Percentiles rank a stretch among this genome's conserved stretches.
Evolutionary conservation across 2,329 filamentous ascomycete species (phyloP).

Genomic region (Thielaviopsis euricoi): DNA sequence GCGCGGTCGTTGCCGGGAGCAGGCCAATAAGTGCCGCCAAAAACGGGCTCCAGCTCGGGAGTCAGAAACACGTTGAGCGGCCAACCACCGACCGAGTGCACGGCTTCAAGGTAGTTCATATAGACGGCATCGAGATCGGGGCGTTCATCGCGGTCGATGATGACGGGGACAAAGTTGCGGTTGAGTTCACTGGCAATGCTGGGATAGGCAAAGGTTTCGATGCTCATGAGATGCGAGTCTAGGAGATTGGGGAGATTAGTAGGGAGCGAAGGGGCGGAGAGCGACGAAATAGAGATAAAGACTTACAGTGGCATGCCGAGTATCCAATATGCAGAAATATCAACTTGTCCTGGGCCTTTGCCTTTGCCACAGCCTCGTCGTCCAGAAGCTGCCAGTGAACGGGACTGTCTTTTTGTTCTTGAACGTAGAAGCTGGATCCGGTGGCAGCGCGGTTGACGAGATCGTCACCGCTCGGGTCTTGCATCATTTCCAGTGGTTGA

Average conservation of each 20-base stretch:
- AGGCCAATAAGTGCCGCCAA: slow-evolving; percentile 93
- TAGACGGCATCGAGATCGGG: slow-evolving; percentile 92
- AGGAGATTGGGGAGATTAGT: slow-evolving; percentile 12
- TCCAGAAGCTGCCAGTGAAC: slow-evolving; percentile 89
- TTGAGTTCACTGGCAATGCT: slow-evolving; percentile 74
- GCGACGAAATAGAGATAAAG: slow-evolving; percentile 7
- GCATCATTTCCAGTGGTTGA: not conserved
- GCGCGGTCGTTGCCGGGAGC: slow-evolving; percentile 41
- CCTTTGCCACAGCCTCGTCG: slow-evolving; percentile 57
- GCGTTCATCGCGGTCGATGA: slow-evolving; percentile 84
- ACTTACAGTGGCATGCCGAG: slow-evolving; percentile 82
- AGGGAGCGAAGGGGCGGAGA: not conserved
- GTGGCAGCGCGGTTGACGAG: slow-evolving; percentile 20
- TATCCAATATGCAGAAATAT: slow-evolving; percentile 94
- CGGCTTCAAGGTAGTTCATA: slow-evolving; percentile 95
- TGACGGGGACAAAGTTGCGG: slow-evolving; percentile 72
- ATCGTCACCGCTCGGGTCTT: not conserved
- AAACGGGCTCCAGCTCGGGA: slow-evolving; percentile 80
- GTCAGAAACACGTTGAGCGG: slow-evolving; percentile 95
- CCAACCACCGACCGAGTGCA: slow-evolving; percentile 81
- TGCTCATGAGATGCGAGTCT: slow-evolving; percentile 83
- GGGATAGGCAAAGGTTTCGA: slow-evolving; percentile 75
- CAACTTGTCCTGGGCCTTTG: slow-evolving; percentile 67
- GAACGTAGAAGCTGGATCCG: slow-evolving; percentile 40
- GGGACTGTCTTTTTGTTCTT: slow-evolving; percentile 60